A percentile compares a stretch with the other conserved stretches of the same genome.
Evolutionary conservation across 2,329 filamentous ascomycete genomes (phyloP).

Genomic region (Epichloe typhina): DNA sequence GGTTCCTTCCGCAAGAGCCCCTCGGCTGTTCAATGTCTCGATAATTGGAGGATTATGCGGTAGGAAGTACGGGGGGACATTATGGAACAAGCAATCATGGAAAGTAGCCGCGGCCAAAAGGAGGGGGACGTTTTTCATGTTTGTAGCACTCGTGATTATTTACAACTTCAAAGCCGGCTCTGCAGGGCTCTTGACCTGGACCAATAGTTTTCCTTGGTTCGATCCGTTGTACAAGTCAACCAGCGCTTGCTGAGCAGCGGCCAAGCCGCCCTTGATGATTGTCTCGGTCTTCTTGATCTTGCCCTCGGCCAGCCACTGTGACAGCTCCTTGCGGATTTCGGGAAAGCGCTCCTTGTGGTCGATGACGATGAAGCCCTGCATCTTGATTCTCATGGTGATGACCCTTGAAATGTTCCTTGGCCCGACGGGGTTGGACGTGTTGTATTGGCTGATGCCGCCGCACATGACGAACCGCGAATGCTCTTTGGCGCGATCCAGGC

Average conservation of each 20-base stretch:
- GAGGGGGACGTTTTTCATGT: too few relatives aligned
- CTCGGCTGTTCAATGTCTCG: too few relatives aligned
- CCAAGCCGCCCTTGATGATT: conserved; percentile 55
- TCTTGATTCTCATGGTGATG: conserved; percentile 41
- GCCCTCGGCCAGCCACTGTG: conserved; percentile 56
- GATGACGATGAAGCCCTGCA: conserved; percentile 63
- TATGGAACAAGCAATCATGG: too few relatives aligned
- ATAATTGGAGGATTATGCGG: too few relatives aligned
- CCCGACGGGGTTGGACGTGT: conserved; percentile 40
- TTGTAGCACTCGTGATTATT: neutral
- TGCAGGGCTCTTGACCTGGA: conserved; percentile 33
- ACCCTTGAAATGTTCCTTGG: conserved; percentile 41
- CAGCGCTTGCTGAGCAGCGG: conserved; percentile 48
- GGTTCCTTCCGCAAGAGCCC: too few relatives aligned
- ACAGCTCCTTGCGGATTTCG: conserved; percentile 45
- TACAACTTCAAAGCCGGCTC: conserved; percentile 11
- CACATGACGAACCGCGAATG: conserved; percentile 58
- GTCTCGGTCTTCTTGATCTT: conserved; percentile 61
- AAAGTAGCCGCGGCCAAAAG: too few relatives aligned
- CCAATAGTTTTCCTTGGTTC: conserved; percentile 56
- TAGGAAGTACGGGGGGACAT: too few relatives aligned
- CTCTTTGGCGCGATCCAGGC: conserved; percentile 47
- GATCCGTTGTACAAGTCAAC: conserved; percentile 51
- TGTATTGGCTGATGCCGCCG: conserved; percentile 59
- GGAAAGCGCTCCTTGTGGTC: conserved; percentile 49